A percentile compares a stretch with the other conserved stretches of the same genome.
phyloP scores from a whole-genome alignment of 371 early-diverging fungal genomes.

The Circinella minor region DNA sequence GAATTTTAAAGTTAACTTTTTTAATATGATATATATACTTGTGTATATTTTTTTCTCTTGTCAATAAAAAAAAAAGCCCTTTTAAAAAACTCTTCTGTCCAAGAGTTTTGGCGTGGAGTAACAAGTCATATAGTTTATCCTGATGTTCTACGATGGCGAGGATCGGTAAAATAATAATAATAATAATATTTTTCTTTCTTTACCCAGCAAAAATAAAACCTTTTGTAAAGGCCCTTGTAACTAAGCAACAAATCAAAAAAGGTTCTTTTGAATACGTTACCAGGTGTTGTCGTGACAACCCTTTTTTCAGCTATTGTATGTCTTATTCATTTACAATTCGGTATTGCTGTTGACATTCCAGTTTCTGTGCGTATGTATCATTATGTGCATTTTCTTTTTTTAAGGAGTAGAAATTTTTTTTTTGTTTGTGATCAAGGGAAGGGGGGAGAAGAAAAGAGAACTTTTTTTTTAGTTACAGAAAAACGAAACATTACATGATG shows the following conservation, averaged over 20 bases:
- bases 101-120: constrained; percentile 19
- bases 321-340: constrained; percentile 27
- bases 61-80: constrained; percentile 12
- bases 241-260: constrained; percentile 12
- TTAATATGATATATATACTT: no score
- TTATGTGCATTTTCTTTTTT: neutral
- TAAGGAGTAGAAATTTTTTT: neutral
- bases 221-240: neutral
- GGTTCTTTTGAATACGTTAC: constrained; percentile 42
- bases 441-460: neutral
- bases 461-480: neutral
- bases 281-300: constrained; percentile 34
- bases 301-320: constrained; percentile 34
- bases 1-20: no score
- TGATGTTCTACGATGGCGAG: constrained; percentile 49
- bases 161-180: constrained; percentile 40
- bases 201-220: neutral
- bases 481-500: no score
- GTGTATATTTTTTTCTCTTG: no score
- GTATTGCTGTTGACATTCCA: constrained; percentile 34
- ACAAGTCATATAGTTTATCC: constrained; percentile 27
- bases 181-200: neutral
- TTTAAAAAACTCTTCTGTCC: neutral
- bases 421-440: neutral
- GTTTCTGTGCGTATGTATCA: constrained; percentile 43